Evolutionary conservation across 2,329 filamentous ascomycete genomes (phyloP), one percentile per base, ranked within the genome.

Genomic region (Pseudocercospora fijiensis): DNA sequence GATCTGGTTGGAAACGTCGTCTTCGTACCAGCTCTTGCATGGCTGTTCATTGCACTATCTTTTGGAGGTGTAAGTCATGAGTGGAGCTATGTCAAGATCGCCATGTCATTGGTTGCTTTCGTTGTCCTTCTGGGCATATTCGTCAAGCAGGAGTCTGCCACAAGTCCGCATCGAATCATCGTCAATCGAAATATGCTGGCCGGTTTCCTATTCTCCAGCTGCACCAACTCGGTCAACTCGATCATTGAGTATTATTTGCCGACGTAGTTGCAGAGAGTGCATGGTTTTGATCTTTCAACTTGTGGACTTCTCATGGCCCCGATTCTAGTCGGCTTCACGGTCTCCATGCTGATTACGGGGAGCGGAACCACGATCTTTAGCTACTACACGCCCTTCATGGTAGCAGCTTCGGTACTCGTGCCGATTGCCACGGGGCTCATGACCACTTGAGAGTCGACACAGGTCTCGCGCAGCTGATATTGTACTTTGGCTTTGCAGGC

Each of bases 351-450:
- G 5, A 8, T 68, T 11, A 57, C 60, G 13, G 68, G 66, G 4
- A 4, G 52, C 18, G 65, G 49, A n/a, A 64, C 60, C 24, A 67
- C 43, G 30, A 57, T 59, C 9, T 61, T 73, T 8, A 76, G 75
- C 5, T 77, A 76, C 66, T 78, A 76, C 63, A 69, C 72, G 8
- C 75, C 75, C 0, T 77, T 75, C 57, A 76, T 78, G 73, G 60
- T 77, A 13, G 62, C 72, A n/a, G 69, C 68, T 7, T 73, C 72
- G 0, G 49, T 74, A 8, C 66, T 70, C 26, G 76, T 76, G 73
- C 72, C 76, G 1, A 69, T 77, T 43, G 74, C 70, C 4, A 69
- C 75, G 0, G 76, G 76, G 1, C 68, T 77, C 22, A 70, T 78
- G 49, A 77, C 76, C 13, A 77, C 73, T 70, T 73, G 24, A 60